Evolutionary conservation across 1,284 basidiomycete species (phyloP).

Genomic region (Phenoliferia sp.): DNA sequence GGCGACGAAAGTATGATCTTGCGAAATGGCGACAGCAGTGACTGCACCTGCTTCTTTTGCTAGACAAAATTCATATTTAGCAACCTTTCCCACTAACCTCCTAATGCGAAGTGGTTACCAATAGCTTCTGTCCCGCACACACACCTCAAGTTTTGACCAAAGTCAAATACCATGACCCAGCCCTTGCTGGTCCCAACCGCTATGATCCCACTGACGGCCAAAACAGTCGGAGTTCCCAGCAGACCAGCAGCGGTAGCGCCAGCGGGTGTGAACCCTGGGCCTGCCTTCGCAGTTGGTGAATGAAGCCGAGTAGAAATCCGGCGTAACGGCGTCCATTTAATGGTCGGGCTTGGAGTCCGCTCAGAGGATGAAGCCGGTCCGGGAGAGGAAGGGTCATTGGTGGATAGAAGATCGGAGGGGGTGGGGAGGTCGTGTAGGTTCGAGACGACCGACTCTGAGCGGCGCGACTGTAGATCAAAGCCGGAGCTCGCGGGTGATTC

Average conservation of each 20-base stretch:
- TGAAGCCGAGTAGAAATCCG: constrained; percentile 54
- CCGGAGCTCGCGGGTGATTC: constrained; percentile 15
- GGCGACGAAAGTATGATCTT: constrained; percentile 88
- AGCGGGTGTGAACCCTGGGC: constrained; percentile 1
- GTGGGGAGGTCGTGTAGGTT: constrained; percentile 24
- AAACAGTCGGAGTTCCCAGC: constrained; percentile 64
- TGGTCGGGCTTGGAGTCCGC: neutral
- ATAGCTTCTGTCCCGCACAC: constrained; percentile 65
- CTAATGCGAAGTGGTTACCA: constrained; percentile 49
- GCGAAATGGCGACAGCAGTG: constrained; percentile 82
- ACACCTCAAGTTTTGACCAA: constrained; percentile 70
- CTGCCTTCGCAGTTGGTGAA: constrained; percentile 31
- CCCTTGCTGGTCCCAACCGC: constrained; percentile 83
- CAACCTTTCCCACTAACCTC: constrained; percentile 1
- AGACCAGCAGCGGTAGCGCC: constrained; percentile 4
- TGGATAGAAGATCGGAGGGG: constrained; percentile 31
- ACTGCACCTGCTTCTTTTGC: constrained; percentile 68
- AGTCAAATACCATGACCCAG: constrained; percentile 78
- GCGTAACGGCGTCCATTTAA: constrained; percentile 67
- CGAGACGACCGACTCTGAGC: constrained; percentile 20
- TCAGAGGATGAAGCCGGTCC: constrained; percentile 3
- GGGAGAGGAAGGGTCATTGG: constrained; percentile 23
- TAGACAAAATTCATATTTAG: constrained; percentile 36
- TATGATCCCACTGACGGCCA: constrained; percentile 81
- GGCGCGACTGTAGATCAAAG: constrained; percentile 34